Conservation (phyloP, 352 stramenopile species). For the Phytophthora agathidicida region DNA sequence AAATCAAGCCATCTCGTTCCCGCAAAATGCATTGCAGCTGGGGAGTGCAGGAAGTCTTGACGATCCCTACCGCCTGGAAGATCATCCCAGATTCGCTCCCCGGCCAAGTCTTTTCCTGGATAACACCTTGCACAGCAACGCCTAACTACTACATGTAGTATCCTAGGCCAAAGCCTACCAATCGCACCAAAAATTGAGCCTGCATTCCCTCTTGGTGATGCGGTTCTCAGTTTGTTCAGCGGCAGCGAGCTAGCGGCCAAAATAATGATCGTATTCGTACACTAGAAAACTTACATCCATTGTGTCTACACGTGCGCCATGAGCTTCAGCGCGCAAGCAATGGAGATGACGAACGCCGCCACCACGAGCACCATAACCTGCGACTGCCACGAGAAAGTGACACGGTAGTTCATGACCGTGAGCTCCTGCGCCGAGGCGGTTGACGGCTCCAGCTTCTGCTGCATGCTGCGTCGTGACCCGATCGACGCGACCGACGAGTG, state of each 20-base stretch:
- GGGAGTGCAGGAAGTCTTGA: too few species aligned
- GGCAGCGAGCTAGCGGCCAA: background rate
- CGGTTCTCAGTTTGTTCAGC: conserved; percentile 11
- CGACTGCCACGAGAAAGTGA: conserved; percentile 27
- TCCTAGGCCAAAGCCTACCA: too few species aligned
- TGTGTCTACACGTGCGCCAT: conserved; percentile 21
- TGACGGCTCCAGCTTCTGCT: background rate
- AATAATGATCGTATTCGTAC: conserved; percentile 38
- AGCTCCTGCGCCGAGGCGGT: background rate
- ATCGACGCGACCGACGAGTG: conserved; percentile 17
- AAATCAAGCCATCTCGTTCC: too few species aligned
- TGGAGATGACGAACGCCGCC: conserved; percentile 22
- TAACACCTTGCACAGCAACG: too few species aligned
- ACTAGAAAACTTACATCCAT: conserved; percentile 23
- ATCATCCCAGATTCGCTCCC: too few species aligned
- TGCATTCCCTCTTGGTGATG: conserved; percentile 24
- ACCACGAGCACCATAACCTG: conserved; percentile 25
- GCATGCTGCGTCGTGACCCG: background rate
- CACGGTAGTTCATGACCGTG: conserved; percentile 12
- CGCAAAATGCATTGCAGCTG: background rate
- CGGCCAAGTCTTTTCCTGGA: too few species aligned
- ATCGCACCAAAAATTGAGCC: conserved; percentile 18
- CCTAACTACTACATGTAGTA: too few species aligned
- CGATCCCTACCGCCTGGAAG: too few species aligned
- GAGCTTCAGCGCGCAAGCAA: conserved; percentile 23